Conservation (phyloP, 495 filamentous ascomycete genomes). For the Penicillium angulare region DNA sequence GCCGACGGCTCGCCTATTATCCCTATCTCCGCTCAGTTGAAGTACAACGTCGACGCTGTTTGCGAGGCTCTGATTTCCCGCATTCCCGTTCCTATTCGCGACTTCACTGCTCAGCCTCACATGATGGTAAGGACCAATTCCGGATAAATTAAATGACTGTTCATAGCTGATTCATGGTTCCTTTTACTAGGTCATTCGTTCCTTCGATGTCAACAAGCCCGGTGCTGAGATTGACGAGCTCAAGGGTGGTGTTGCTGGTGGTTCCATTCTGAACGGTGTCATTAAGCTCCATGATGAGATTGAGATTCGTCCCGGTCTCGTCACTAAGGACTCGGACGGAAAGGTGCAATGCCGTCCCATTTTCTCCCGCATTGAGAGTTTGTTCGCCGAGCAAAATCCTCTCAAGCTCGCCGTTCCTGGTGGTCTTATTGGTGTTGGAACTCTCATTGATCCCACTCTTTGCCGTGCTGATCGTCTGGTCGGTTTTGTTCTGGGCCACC, state of each 20-base stretch:
- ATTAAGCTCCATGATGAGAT: constrained; percentile 96
- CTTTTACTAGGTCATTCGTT: constrained; percentile 62
- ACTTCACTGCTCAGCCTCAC: constrained; percentile 86
- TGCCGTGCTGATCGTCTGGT: constrained; percentile 96
- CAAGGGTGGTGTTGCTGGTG: constrained; percentile 98
- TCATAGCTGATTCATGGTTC: background rate
- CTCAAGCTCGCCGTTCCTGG: constrained; percentile 96
- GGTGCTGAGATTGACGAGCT: constrained; percentile 99
- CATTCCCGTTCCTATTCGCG: constrained; percentile 85
- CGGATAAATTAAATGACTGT: background rate
- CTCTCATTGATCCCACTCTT: constrained; percentile 92
- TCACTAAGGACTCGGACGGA: constrained; percentile 88
- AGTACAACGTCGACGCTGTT: constrained; percentile 99
- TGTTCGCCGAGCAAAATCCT: constrained; percentile 97
- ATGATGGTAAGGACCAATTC: constrained; percentile 68
- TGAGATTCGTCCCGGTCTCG: constrained; percentile 94
- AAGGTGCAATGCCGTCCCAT: constrained; percentile 95
- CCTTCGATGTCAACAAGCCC: constrained; percentile 99
- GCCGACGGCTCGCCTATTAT: constrained; percentile 96
- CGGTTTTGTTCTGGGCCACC: constrained; percentile 94
- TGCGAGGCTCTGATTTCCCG: constrained; percentile 90
- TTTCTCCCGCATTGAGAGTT: constrained; percentile 87
- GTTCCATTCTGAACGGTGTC: constrained; percentile 92
- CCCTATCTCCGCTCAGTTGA: constrained; percentile 96
- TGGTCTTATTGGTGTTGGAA: constrained; percentile 95